phyloP scores from a whole-genome alignment of 192 early-diverging fungal species.

The Backusella morwellensis region DNA sequence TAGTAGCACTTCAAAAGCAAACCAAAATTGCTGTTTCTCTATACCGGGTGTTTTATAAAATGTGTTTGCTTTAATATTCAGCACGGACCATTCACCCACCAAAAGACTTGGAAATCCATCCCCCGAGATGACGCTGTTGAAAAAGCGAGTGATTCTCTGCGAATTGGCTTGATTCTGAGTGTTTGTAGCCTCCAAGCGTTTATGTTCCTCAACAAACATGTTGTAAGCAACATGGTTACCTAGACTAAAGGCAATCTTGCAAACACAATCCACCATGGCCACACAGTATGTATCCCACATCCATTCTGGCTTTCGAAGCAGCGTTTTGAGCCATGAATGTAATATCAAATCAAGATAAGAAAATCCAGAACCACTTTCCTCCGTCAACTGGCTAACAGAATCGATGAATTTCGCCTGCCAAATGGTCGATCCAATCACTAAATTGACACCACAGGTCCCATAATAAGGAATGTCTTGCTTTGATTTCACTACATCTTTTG shows the following conservation, averaged over 20 bases:
- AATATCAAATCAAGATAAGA: slow-evolving; percentile 36
- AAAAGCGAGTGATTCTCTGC: slow-evolving; percentile 17
- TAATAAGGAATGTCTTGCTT: neutral
- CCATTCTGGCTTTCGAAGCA: slow-evolving; percentile 29
- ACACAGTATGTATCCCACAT: slow-evolving; percentile 30
- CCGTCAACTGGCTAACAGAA: slow-evolving; percentile 16
- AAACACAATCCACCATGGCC: slow-evolving; percentile 19
- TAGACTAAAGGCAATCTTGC: slow-evolving; percentile 21
- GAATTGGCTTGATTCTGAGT: neutral
- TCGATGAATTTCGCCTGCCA: slow-evolving; percentile 36
- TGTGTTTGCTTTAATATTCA: slow-evolving; percentile 39
- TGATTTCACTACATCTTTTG: neutral
- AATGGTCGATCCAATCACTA: slow-evolving; percentile 27
- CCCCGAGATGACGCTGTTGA: slow-evolving; percentile 39
- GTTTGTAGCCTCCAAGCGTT: slow-evolving; percentile 9
- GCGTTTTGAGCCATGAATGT: slow-evolving; percentile 34
- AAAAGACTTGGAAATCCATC: slow-evolving; percentile 45
- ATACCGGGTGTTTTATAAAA: slow-evolving; percentile 45
- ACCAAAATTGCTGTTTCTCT: slow-evolving; percentile 42
- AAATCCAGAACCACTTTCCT: slow-evolving; percentile 26
- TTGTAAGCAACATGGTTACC: slow-evolving; percentile 12
- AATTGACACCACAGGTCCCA: slow-evolving; percentile 14
- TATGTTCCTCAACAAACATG: slow-evolving; percentile 18
- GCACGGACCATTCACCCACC: slow-evolving; percentile 48
- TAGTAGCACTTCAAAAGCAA: slow-evolving; percentile 45